Conservation (phyloP, 169 alveolate genomes). For the Besnoitia besnoiti region DNA sequence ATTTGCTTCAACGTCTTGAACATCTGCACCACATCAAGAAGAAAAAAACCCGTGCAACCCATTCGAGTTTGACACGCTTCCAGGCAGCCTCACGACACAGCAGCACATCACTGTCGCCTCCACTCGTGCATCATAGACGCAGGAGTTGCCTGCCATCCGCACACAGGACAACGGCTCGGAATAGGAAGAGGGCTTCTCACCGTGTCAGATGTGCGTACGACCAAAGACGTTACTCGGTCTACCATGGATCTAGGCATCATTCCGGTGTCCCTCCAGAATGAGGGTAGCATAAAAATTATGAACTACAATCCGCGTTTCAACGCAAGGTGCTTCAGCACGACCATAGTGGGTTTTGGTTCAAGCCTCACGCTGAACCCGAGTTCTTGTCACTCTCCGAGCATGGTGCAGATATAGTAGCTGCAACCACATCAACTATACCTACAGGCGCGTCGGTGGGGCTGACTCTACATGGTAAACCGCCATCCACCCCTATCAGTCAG, state of each 20-base stretch:
- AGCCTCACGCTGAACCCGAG: too few species aligned
- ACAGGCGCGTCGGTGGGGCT: too few species aligned
- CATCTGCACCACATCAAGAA: neutral
- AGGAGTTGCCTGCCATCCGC: neutral
- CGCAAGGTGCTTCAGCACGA: too few species aligned
- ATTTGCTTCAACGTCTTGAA: constrained; percentile 1
- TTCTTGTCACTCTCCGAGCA: too few species aligned
- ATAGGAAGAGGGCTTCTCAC: neutral
- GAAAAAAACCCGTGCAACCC: neutral
- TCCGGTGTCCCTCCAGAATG: neutral
- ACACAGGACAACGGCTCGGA: neutral
- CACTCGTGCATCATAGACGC: neutral
- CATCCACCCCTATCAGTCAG: too few species aligned
- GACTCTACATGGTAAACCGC: too few species aligned
- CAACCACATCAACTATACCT: too few species aligned
- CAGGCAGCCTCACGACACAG: neutral
- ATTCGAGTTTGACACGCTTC: neutral
- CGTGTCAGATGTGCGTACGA: neutral
- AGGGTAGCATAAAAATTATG: too few species aligned
- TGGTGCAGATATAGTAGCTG: too few species aligned
- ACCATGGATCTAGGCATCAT: neutral
- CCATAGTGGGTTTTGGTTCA: too few species aligned
- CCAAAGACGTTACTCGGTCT: neutral
- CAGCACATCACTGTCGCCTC: neutral
- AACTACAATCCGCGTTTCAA: too few species aligned